A percentile compares a stretch with the other conserved stretches of the same genome.
These are phyloP conservation scores for Cardamine occulta DNA, from an alignment of 345 rosid genomes.

Conservation along the genomic window DNA sequence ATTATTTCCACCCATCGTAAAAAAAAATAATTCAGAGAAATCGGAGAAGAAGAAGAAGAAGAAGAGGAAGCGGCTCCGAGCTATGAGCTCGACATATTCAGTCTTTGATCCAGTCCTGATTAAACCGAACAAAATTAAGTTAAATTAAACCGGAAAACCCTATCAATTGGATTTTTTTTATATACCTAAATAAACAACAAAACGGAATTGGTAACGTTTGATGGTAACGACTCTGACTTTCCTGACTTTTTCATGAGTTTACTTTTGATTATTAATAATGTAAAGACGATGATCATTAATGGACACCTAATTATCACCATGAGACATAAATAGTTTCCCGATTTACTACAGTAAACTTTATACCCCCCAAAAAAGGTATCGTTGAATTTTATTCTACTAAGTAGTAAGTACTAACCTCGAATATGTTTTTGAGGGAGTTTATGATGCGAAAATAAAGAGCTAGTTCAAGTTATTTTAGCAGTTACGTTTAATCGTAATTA, in stretches of 20 bases:
- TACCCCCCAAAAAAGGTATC: neutral
- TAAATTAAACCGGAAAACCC: constrained; percentile 3
- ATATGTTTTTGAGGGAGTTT: neutral
- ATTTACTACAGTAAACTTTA: neutral
- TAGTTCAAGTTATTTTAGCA: neutral
- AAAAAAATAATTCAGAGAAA: neutral
- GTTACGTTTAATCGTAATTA: neutral
- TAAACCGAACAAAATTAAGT: constrained; percentile 26
- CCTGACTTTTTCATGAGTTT: constrained; percentile 32
- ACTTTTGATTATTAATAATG: constrained; percentile 33
- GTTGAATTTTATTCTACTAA: neutral
- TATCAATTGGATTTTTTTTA: neutral
- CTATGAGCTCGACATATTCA: constrained; percentile 3
- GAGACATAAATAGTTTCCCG: neutral
- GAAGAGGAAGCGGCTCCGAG: constrained; percentile 5
- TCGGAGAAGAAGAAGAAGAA: neutral
- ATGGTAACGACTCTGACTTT: constrained; percentile 25
- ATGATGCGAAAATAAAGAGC: neutral
- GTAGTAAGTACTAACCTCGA: neutral
- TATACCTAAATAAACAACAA: neutral
- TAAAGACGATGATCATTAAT: constrained; percentile 14
- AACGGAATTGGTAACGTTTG: constrained; percentile 29
- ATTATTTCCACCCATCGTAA: constrained; percentile 60
- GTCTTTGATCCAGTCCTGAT: constrained; percentile 22
- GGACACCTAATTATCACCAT: neutral